Evolutionary conservation across 768 basidiomycete genomes (phyloP).

Genomic region (Heimioporus sp.): DNA sequence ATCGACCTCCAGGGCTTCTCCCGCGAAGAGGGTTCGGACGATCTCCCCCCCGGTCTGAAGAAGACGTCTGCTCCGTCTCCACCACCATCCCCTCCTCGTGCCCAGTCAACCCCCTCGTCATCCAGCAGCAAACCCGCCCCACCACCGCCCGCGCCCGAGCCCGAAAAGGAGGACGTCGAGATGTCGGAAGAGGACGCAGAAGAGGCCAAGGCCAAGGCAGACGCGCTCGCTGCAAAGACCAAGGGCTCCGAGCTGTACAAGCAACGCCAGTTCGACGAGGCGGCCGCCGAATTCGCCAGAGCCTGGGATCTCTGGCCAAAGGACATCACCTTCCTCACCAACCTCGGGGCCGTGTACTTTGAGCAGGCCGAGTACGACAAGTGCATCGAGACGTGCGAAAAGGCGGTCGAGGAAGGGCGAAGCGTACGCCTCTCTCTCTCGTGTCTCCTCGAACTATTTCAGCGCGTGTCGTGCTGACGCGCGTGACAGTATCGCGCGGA

Average conservation of each 20-base stretch:
- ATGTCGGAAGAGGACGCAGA: constrained; percentile 66
- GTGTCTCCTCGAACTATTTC: background rate
- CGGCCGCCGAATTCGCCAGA: constrained; percentile 70
- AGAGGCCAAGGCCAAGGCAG: constrained; percentile 70
- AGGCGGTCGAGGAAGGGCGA: constrained; percentile 95
- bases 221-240: constrained; percentile 78
- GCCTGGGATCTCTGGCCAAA: constrained; percentile 95
- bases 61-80: constrained; percentile 21
- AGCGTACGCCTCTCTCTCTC: constrained; percentile 39
- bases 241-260: constrained; percentile 83
- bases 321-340: constrained; percentile 92
- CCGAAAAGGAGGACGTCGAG: constrained; percentile 59
- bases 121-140: constrained; percentile 39
- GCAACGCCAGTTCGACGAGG: constrained; percentile 76
- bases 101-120: constrained; percentile 37
- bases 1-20: constrained; percentile 87
- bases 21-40: constrained; percentile 81
- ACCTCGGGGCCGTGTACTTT: constrained; percentile 87
- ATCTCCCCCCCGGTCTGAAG: constrained; percentile 61
- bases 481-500: constrained; percentile 74
- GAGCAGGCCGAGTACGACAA: constrained; percentile 92
- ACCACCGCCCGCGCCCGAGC: constrained; percentile 36
- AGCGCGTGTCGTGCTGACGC: background rate
- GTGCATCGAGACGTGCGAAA: constrained; percentile 87
- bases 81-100: constrained; percentile 27